A percentile compares a stretch with the other conserved stretches of the same genome.
Evolutionary conservation across 1,284 basidiomycete species (phyloP).

Genomic region (Lignosus rhinocerotis): DNA sequence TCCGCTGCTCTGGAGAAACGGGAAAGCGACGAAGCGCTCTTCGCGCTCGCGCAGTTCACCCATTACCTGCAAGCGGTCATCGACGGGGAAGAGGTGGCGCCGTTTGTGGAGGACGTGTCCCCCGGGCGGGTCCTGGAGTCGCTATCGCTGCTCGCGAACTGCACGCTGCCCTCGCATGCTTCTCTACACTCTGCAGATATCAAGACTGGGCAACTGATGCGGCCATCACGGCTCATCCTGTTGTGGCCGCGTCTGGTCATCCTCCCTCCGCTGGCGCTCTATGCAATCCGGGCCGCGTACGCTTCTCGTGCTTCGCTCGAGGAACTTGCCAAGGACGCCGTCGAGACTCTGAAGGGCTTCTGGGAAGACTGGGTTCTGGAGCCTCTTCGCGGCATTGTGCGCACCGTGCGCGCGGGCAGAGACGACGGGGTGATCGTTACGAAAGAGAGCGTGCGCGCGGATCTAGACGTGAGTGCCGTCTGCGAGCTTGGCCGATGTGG

Average conservation of each 20-base stretch:
- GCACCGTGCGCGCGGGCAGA: constrained; percentile 81
- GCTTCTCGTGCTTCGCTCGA: constrained; percentile 50
- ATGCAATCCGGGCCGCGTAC: constrained; percentile 48
- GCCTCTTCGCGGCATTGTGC: constrained; percentile 80
- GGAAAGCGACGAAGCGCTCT: constrained; percentile 13
- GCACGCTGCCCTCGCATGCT: constrained; percentile 32
- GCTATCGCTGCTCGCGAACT: constrained; percentile 25
- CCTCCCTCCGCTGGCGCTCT: constrained; percentile 60
- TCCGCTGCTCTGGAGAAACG: constrained; percentile 27
- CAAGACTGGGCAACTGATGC: constrained; percentile 42
- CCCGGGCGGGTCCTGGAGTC: constrained; percentile 18
- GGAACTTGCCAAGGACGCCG: constrained; percentile 60
- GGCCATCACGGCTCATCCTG: constrained; percentile 59
- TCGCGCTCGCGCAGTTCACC: constrained; percentile 19
- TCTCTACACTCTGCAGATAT: constrained; percentile 35
- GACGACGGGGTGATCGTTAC: constrained; percentile 75
- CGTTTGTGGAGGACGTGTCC: background rate
- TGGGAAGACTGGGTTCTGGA: constrained; percentile 86
- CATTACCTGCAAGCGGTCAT: constrained; percentile 17
- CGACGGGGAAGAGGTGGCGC: constrained; percentile 8
- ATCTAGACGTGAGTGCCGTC: constrained; percentile 60
- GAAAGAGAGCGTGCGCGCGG: constrained; percentile 76
- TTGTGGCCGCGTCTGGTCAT: constrained; percentile 71
- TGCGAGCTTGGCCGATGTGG: background rate
- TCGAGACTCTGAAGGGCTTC: constrained; percentile 77